A percentile compares a stretch with the other conserved stretches of the same genome.
Evolutionary conservation across 805 yeast species (phyloP).

Genomic region (Maudiozyma bulderi): DNA sequence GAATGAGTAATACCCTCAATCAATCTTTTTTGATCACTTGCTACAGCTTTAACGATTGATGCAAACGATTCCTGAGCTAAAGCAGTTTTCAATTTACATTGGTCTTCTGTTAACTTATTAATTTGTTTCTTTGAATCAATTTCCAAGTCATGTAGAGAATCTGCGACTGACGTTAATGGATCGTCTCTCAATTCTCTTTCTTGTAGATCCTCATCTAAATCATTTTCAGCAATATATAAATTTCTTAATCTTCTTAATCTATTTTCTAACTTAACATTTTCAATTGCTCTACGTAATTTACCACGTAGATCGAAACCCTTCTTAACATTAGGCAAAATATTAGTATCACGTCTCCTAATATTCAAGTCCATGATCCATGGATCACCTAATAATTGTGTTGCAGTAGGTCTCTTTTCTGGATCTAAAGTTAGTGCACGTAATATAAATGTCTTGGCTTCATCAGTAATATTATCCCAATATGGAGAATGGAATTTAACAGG

Average conservation of each 20-base stretch:
- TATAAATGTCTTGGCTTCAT: conserved; percentile 74
- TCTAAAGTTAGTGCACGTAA: conserved; percentile 57
- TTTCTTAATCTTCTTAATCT: conserved; percentile 62
- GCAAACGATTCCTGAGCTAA: conserved; percentile 50
- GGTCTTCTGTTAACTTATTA: conserved; percentile 6
- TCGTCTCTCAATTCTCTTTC: conserved; percentile 7
- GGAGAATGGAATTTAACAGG: conserved; percentile 80
- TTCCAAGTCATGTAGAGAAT: conserved; percentile 11
- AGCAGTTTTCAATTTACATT: conserved; percentile 28
- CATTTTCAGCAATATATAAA: conserved; percentile 39
- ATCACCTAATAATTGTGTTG: conserved; percentile 52
- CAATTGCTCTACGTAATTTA: conserved; percentile 79
- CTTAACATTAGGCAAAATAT: conserved; percentile 72
- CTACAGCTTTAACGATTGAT: conserved; percentile 61
- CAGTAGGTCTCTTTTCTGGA: conserved; percentile 62
- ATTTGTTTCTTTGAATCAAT: conserved; percentile 5
- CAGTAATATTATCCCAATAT: conserved; percentile 76
- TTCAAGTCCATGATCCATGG: conserved; percentile 61
- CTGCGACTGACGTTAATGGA: conserved; percentile 15
- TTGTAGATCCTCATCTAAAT: conserved; percentile 26
- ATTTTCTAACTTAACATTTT: conserved; percentile 72
- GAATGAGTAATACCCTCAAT: conserved; percentile 11
- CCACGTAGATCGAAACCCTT: conserved; percentile 75
- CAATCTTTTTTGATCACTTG: conserved; percentile 43
- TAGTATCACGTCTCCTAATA: conserved; percentile 37